A percentile compares a stretch with the other conserved stretches of the same genome.
Conservation (phyloP, 2,329 filamentous ascomycete genomes). For the Neobulgaria alba region DNA sequence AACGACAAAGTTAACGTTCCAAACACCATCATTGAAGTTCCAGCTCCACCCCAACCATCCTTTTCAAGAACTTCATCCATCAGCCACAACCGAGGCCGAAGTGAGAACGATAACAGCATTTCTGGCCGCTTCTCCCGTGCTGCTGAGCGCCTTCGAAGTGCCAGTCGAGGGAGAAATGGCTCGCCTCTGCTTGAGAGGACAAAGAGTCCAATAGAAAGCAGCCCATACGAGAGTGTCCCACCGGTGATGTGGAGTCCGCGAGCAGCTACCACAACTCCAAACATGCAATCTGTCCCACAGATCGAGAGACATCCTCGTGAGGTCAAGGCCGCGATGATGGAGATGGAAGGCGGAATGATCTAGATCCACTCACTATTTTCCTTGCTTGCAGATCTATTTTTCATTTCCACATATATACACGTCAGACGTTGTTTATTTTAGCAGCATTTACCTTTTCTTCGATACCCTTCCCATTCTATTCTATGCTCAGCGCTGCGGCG, state of each 20-base stretch:
- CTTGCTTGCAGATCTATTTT: neutral
- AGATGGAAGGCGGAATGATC: slow-evolving; percentile 30
- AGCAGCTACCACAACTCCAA: slow-evolving; percentile 8
- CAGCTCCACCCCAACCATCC: slow-evolving; percentile 32
- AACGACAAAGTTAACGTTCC: slow-evolving; percentile 12
- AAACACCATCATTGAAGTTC: slow-evolving; percentile 4
- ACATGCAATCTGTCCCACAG: slow-evolving; percentile 1
- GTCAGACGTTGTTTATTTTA: slow-evolving; percentile 7
- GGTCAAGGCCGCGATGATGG: slow-evolving; percentile 23
- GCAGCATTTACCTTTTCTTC: slow-evolving; percentile 13
- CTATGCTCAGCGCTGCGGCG: no score
- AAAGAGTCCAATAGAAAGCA: slow-evolving; percentile 20
- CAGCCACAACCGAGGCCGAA: slow-evolving; percentile 48
- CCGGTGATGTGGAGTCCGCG: slow-evolving; percentile 15
- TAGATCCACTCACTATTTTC: slow-evolving; percentile 8
- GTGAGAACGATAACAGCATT: slow-evolving; percentile 43
- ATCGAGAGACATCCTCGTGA: slow-evolving; percentile 28
- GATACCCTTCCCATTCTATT: slow-evolving; percentile 18
- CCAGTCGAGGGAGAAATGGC: slow-evolving; percentile 44
- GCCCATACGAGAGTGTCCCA: slow-evolving; percentile 27
- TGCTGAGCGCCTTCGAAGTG: slow-evolving; percentile 52
- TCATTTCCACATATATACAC: slow-evolving; percentile 4
- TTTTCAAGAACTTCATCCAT: slow-evolving; percentile 26
- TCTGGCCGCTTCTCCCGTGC: slow-evolving; percentile 45
- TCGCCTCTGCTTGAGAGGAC: slow-evolving; percentile 16